A percentile compares a stretch with the other conserved stretches of the same genome.
Conservation (phyloP, 495 filamentous ascomycete genomes). For the Lasiosphaeria hispida region DNA sequence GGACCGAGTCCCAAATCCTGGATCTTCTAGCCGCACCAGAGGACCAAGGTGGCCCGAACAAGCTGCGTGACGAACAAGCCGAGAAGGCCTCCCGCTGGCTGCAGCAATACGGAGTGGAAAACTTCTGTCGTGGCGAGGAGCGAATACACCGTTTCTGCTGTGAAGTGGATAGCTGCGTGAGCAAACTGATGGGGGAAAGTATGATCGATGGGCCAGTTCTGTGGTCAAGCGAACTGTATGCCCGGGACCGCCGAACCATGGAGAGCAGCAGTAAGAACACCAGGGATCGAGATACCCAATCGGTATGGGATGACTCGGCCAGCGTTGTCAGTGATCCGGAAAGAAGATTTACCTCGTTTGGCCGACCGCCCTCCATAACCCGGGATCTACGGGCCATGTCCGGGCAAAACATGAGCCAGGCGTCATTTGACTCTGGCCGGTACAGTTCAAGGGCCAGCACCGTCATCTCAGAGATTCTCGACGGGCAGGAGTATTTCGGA, state of each 20-base stretch:
- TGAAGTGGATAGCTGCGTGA: conserved; percentile 84
- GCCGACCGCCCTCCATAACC: conserved; percentile 35
- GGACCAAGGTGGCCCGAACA: conserved; percentile 87
- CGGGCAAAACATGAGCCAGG: conserved; percentile 56
- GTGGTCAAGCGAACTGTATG: conserved; percentile 88
- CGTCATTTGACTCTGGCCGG: conserved; percentile 66
- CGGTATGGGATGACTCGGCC: conserved; percentile 52
- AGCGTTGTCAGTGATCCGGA: conserved; percentile 55
- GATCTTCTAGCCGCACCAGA: conserved; percentile 80
- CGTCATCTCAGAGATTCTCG: conserved; percentile 60
- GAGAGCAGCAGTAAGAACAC: conserved; percentile 56
- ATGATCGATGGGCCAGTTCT: conserved; percentile 84
- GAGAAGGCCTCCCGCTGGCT: conserved; percentile 85
- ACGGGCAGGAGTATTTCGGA: conserved; percentile 69
- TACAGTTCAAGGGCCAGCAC: conserved; percentile 58
- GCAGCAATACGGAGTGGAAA: conserved; percentile 76
- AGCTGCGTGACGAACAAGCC: conserved; percentile 93
- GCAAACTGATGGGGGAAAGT: conserved; percentile 81
- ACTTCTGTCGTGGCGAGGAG: conserved; percentile 95
- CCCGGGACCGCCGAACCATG: conserved; percentile 71
- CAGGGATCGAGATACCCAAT: conserved; percentile 37
- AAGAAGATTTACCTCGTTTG: conserved; percentile 36
- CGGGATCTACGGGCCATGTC: conserved; percentile 54
- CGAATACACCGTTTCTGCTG: conserved; percentile 91
- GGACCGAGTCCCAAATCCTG: conserved; percentile 82